Conservation (phyloP, 169 alveolate species). For the Cystoisospora suis region DNA sequence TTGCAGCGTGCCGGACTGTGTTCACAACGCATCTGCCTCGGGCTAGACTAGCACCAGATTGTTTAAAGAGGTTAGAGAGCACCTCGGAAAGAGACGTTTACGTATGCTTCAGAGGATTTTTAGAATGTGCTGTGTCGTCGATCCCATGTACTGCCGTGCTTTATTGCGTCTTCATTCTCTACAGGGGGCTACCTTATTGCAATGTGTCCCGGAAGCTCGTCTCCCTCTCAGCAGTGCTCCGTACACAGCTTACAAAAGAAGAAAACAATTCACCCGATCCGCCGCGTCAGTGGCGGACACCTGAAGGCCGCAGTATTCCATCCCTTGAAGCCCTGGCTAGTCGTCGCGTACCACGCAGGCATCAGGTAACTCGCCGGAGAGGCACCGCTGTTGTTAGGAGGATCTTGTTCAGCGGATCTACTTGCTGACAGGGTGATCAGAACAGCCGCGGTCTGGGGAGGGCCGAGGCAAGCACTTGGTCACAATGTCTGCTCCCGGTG, state of each 20-base stretch:
- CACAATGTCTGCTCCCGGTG: neutral
- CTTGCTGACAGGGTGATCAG: neutral
- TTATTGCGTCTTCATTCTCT: neutral
- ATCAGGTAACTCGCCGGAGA: constrained; percentile 53
- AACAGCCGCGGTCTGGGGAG: neutral
- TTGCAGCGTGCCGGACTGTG: too few species aligned
- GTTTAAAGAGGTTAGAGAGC: too few species aligned
- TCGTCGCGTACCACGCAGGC: constrained; percentile 56
- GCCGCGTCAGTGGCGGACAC: constrained; percentile 24
- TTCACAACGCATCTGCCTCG: too few species aligned
- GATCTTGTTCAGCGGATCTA: neutral
- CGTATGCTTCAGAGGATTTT: too few species aligned
- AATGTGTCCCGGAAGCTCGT: constrained; percentile 45
- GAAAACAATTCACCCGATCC: constrained; percentile 48
- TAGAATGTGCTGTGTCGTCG: too few species aligned
- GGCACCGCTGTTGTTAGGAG: too few species aligned
- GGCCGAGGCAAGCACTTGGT: neutral
- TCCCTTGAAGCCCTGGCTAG: constrained; percentile 53
- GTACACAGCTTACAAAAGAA: constrained; percentile 47
- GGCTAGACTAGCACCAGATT: too few species aligned
- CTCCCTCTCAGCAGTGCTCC: constrained; percentile 63
- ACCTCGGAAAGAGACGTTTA: too few species aligned
- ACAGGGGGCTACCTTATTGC: constrained; percentile 50
- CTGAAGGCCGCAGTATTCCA: constrained; percentile 58
- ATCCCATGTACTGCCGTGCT: neutral